A percentile compares a stretch with the other conserved stretches of the same genome.
Evolutionary conservation across 2,329 filamentous ascomycete genomes (phyloP).

Genomic region (Cyphellophora europaea): DNA sequence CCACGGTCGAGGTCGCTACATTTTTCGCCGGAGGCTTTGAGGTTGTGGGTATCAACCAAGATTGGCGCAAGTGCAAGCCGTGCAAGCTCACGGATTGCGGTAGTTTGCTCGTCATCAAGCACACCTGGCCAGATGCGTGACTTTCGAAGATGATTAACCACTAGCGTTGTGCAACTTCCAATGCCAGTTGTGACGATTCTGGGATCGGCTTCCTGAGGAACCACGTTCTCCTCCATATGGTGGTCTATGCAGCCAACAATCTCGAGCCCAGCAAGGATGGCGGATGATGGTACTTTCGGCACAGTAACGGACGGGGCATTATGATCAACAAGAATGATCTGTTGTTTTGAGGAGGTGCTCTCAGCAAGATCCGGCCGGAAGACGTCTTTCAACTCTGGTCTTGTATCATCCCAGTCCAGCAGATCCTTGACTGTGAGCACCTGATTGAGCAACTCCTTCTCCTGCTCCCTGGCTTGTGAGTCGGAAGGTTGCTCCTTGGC

Average conservation of each 20-base stretch:
- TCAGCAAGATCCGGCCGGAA: constrained; percentile 5
- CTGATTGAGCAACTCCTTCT: constrained; percentile 20
- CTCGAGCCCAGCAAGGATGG: background rate
- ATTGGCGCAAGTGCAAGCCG: constrained; percentile 32
- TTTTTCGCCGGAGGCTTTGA: constrained; percentile 32
- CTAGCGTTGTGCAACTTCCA: constrained; percentile 51
- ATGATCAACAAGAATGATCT: constrained; percentile 35
- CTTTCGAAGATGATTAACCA: constrained; percentile 41
- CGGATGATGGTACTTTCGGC: background rate
- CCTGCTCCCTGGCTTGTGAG: constrained; percentile 9
- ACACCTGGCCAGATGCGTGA: constrained; percentile 29
- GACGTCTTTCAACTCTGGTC: constrained; percentile 1
- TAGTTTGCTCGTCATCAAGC: constrained; percentile 22
- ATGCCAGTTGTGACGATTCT: constrained; percentile 43
- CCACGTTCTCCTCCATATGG: constrained; percentile 48
- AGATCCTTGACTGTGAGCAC: constrained; percentile 33
- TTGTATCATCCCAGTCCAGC: constrained; percentile 15
- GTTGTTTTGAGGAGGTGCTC: constrained; percentile 3
- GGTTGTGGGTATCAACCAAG: constrained; percentile 35
- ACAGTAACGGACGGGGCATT: constrained; percentile 37
- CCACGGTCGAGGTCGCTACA: constrained; percentile 39
- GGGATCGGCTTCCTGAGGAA: constrained; percentile 37
- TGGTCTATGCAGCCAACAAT: constrained; percentile 51
- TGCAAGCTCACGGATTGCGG: constrained; percentile 30
- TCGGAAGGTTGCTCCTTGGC: background rate